These are phyloP conservation scores for Ascocoryne sarcoides DNA, from an alignment of 2,329 filamentous ascomycete species.

Conservation along the genomic window DNA sequence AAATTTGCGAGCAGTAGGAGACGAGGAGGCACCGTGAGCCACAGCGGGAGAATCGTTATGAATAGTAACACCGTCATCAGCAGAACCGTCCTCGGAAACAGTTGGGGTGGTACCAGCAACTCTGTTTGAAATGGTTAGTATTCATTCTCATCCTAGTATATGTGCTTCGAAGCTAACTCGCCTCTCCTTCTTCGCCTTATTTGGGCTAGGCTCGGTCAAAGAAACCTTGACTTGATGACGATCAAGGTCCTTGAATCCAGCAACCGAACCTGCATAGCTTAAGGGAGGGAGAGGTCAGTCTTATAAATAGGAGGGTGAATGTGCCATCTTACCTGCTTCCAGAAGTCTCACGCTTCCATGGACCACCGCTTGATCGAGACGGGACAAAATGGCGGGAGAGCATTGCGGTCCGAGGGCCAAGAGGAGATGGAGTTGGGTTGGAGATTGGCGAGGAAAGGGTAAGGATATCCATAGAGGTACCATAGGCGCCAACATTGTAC, in stretches of 20 bases:
- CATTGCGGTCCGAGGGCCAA: slow-evolving; percentile 25
- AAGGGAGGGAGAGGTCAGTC: slow-evolving; percentile 2
- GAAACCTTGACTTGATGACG: slow-evolving; percentile 21
- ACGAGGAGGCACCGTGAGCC: slow-evolving; percentile 19
- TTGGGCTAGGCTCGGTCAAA: slow-evolving; percentile 19
- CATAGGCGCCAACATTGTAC: slow-evolving; percentile 71
- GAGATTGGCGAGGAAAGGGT: slow-evolving; percentile 42
- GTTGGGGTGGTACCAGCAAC: slow-evolving; percentile 19
- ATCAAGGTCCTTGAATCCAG: slow-evolving; percentile 28
- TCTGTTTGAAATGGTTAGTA: slow-evolving; percentile 13
- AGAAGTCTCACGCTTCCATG: slow-evolving; percentile 28
- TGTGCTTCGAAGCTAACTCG: slow-evolving; percentile 16
- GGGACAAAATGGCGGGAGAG: slow-evolving; percentile 23
- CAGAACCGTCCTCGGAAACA: slow-evolving; percentile 27
- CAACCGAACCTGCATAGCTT: slow-evolving; percentile 16
- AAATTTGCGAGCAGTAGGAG: slow-evolving; percentile 26
- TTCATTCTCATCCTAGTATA: not conserved
- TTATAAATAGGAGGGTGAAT: not conserved
- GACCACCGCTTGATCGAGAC: slow-evolving; percentile 21
- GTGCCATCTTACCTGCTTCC: slow-evolving; percentile 16
- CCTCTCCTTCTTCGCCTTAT: slow-evolving; percentile 16
- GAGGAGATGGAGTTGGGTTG: slow-evolving; percentile 14
- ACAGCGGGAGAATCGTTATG: slow-evolving; percentile 26
- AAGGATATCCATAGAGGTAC: slow-evolving; percentile 39
- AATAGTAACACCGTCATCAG: slow-evolving; percentile 25